Evolutionary conservation across 2,329 filamentous ascomycete genomes (phyloP).

Genomic region (Aspergillus sp.): DNA sequence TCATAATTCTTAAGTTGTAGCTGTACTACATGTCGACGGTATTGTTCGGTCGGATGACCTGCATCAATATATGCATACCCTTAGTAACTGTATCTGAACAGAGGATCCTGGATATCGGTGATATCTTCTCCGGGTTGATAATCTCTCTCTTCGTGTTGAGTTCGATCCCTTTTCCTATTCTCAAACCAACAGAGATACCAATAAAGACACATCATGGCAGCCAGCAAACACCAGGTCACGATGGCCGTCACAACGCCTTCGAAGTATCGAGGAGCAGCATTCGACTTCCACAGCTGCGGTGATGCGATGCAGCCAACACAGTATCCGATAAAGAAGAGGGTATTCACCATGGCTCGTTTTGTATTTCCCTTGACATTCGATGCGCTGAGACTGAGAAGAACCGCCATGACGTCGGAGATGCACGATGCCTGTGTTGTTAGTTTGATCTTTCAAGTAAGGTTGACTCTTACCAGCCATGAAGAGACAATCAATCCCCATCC

Average conservation of each 20-base stretch:
- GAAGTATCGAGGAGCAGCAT: constrained; percentile 35
- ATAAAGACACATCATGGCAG: not conserved
- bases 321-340: constrained; percentile 50
- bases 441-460: not conserved
- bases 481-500: constrained; percentile 47
- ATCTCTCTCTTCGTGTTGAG: not conserved
- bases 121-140: not conserved
- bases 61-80: too few relatives aligned
- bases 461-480: constrained; percentile 39
- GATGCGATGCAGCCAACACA: constrained; percentile 43
- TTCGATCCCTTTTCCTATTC: not conserved
- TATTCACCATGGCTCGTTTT: constrained; percentile 44
- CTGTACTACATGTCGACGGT: too few relatives aligned
- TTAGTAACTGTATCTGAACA: not conserved
- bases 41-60: too few relatives aligned
- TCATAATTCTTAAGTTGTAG: too few relatives aligned
- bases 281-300: constrained; percentile 45
- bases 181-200: not conserved
- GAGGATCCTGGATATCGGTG: not conserved
- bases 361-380: constrained; percentile 52
- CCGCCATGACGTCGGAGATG: constrained; percentile 39
- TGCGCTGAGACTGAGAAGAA: constrained; percentile 41
- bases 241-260: constrained; percentile 42
- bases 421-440: constrained; percentile 30
- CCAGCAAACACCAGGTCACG: not conserved